Evolutionary conservation across 441 rosid species (phyloP).

Genomic region (Sinapis alba): DNA sequence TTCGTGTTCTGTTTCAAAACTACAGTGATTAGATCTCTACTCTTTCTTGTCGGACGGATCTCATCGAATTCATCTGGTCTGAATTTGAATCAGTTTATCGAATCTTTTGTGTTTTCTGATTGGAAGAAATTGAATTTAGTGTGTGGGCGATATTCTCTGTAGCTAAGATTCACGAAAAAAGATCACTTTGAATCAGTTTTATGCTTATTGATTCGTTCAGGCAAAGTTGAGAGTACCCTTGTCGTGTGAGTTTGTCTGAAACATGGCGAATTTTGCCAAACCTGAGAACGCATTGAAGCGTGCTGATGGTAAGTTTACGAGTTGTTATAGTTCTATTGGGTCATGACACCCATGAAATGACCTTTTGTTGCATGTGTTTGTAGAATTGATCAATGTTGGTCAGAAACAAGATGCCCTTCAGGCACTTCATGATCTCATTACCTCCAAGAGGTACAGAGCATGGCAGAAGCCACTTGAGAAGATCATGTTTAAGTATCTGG

Average conservation of each 20-base stretch:
- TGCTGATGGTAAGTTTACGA: conserved; percentile 72
- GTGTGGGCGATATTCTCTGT: conserved; percentile 25
- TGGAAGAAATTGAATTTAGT: conserved; percentile 22
- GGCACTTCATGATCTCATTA: conserved; percentile 86
- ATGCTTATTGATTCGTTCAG: conserved; percentile 16
- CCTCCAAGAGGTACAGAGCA: conserved; percentile 91
- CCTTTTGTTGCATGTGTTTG: conserved; percentile 25
- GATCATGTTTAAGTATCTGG: conserved; percentile 95
- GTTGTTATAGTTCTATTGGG: background rate
- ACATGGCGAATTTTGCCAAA: conserved; percentile 82
- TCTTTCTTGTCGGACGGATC: conserved; percentile 7
- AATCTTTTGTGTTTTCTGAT: conserved; percentile 17
- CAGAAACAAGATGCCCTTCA: conserved; percentile 98
- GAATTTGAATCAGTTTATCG: conserved; percentile 1
- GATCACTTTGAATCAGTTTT: background rate
- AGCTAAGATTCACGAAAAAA: background rate
- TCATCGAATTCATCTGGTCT: conserved; percentile 14
- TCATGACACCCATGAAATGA: background rate
- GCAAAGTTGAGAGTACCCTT: conserved; percentile 4
- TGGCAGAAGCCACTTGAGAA: conserved; percentile 93
- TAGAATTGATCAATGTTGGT: conserved; percentile 96
- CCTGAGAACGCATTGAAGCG: conserved; percentile 95
- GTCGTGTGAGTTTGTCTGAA: conserved; percentile 23
- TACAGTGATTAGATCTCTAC: conserved; percentile 21
- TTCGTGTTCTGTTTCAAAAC: background rate